These are phyloP conservation scores for Amanita inopinata DNA, from an alignment of 768 basidiomycete species.

Conservation along the genomic window DNA sequence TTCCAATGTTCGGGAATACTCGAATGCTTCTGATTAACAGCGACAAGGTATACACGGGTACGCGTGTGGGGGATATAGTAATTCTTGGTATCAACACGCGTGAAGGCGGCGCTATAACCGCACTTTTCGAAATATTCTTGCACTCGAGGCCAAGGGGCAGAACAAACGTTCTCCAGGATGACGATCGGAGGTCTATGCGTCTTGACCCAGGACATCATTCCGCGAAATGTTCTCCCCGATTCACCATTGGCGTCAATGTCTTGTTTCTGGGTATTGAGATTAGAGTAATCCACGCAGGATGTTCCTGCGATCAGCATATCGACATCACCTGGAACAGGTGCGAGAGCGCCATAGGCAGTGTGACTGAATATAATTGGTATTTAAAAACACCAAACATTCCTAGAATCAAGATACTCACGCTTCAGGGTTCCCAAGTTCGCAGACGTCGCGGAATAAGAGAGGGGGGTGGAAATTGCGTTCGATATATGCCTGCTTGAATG, in stretches of 20 bases:
- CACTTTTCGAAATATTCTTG: constrained; percentile 62
- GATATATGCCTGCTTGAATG: constrained; percentile 96
- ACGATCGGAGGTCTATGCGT: constrained; percentile 86
- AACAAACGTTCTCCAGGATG: constrained; percentile 89
- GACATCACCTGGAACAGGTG: constrained; percentile 80
- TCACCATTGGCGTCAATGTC: constrained; percentile 85
- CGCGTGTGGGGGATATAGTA: constrained; percentile 96
- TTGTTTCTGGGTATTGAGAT: constrained; percentile 87
- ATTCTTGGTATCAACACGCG: constrained; percentile 75
- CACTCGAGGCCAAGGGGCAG: constrained; percentile 82
- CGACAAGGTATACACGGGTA: constrained; percentile 80
- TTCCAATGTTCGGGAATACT: constrained; percentile 63
- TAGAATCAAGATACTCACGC: constrained; percentile 43
- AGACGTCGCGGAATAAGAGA: constrained; percentile 87
- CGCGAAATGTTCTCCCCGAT: constrained; percentile 87
- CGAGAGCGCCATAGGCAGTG: constrained; percentile 86
- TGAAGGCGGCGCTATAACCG: constrained; percentile 62
- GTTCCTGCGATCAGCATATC: constrained; percentile 91
- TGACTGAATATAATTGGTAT: constrained; percentile 38
- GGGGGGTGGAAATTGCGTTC: constrained; percentile 94
- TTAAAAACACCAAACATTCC: constrained; percentile 4
- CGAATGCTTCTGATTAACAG: constrained; percentile 56
- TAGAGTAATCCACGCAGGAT: constrained; percentile 96
- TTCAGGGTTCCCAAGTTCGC: constrained; percentile 69
- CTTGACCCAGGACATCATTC: constrained; percentile 90